A percentile compares a stretch with the other conserved stretches of the same genome.
phyloP scores from a whole-genome alignment of 2,329 filamentous ascomycete species.

The Fusarium sp. region DNA sequence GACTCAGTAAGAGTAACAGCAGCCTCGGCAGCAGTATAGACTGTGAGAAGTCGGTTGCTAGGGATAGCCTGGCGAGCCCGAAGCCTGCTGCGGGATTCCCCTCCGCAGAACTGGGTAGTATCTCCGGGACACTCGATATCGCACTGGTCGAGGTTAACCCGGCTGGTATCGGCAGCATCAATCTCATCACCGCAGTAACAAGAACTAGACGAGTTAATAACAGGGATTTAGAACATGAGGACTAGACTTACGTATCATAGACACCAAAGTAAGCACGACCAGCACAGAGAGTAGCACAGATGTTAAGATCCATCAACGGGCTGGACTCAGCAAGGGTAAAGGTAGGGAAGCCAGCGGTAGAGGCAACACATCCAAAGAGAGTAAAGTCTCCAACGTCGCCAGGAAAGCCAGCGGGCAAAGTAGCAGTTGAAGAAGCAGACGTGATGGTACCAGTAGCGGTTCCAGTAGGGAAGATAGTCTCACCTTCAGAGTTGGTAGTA shows the following conservation, averaged over 20 bases:
- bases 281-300: constrained; percentile 44
- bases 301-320: constrained; percentile 40
- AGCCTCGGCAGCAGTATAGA: constrained; percentile 17
- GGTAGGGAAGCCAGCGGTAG: constrained; percentile 36
- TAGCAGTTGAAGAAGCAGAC: constrained; percentile 43
- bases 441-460: background rate
- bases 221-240: fast-evolving
- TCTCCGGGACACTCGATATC: constrained; percentile 41
- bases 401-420: constrained; percentile 31
- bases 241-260: constrained; percentile 40
- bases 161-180: background rate
- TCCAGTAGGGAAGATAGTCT: background rate
- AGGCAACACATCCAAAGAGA: constrained; percentile 46
- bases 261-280: constrained; percentile 46
- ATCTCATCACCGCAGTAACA: constrained; percentile 43
- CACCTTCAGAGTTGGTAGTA: background rate
- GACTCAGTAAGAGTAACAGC: constrained; percentile 1
- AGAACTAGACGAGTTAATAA: background rate
- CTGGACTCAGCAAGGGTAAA: constrained; percentile 33
- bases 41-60: constrained; percentile 39
- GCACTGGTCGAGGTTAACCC: constrained; percentile 13
- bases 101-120: constrained; percentile 37
- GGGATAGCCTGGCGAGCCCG: constrained; percentile 32
- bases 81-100: constrained; percentile 26
- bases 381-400: constrained; percentile 33